Percentiles rank a stretch among this genome's conserved stretches.
Conservation (phyloP, 805 yeast genomes). For the Nakazawaea ambrosiae region DNA sequence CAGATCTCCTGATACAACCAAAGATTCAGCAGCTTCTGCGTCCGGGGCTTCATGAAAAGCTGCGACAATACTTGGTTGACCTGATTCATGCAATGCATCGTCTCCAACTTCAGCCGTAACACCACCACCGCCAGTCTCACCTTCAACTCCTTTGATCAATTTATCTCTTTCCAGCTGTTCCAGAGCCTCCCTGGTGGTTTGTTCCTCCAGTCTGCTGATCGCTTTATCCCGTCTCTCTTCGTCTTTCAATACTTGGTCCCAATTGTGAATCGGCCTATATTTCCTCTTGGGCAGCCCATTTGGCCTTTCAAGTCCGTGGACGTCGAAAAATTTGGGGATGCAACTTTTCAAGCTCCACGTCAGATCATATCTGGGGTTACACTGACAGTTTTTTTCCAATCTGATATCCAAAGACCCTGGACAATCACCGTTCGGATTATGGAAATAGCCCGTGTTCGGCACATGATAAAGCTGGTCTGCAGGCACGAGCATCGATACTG, state of each 20-base stretch:
- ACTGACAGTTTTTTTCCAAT: conserved; percentile 40
- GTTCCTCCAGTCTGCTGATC: background rate
- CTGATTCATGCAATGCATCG: no score
- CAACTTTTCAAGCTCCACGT: conserved; percentile 46
- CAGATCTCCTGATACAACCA: no score
- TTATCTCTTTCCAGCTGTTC: background rate
- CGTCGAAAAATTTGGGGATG: conserved; percentile 35
- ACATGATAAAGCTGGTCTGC: conserved; percentile 28
- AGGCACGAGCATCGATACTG: conserved; percentile 23
- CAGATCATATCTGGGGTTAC: conserved; percentile 41
- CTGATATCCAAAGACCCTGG: conserved; percentile 43
- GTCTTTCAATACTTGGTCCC: conserved; percentile 18
- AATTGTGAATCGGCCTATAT: conserved; percentile 22
- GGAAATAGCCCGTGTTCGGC: conserved; percentile 47
- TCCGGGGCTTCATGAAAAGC: no score
- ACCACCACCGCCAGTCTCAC: no score
- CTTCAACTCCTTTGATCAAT: background rate
- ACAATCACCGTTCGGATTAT: conserved; percentile 52
- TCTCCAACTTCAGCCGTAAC: no score
- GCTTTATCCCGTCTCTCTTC: conserved; percentile 13
- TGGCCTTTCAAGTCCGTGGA: conserved; percentile 25
- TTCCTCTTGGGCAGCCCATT: conserved; percentile 17
- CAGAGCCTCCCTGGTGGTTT: background rate
- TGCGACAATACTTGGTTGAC: no score
- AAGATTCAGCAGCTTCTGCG: no score